A percentile compares a stretch with the other conserved stretches of the same genome.
phyloP scores from a whole-genome alignment of 2,329 filamentous ascomycete genomes.

The Rachicladosporium sp. region DNA sequence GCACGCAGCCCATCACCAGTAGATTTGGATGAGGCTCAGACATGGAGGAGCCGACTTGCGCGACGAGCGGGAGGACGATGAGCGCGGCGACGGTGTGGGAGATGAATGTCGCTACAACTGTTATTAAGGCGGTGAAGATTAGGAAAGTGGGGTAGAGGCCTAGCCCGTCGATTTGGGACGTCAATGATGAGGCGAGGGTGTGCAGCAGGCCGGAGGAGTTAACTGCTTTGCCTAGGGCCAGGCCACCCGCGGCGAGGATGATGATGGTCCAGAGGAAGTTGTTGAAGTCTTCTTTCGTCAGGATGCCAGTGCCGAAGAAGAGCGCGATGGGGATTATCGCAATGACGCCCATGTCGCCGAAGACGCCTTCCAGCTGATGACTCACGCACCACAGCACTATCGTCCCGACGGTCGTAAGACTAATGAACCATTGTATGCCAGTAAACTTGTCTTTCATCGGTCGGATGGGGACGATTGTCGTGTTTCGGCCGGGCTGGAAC shows the following conservation, averaged over 20 bases:
- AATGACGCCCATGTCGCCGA: slow-evolving; percentile 97
- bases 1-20: slow-evolving; percentile 82
- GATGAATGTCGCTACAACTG: slow-evolving; percentile 95
- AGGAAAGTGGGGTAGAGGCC: slow-evolving; percentile 77
- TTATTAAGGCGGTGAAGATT: slow-evolving; percentile 71
- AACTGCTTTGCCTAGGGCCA: slow-evolving; percentile 87
- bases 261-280: slow-evolving; percentile 99
- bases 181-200: slow-evolving; percentile 72
- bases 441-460: slow-evolving; percentile 80
- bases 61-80: slow-evolving; percentile 84
- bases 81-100: slow-evolving; percentile 92
- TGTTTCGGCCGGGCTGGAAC: slow-evolving; percentile 75
- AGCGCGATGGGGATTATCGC: slow-evolving; percentile 91
- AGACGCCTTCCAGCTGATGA: slow-evolving; percentile 74
- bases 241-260: slow-evolving; percentile 85
- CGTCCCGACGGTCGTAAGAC: slow-evolving; percentile 65
- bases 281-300: slow-evolving; percentile 99
- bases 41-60: slow-evolving; percentile 75
- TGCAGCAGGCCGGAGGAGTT: slow-evolving; percentile 85
- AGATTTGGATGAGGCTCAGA: slow-evolving; percentile 83
- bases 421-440: slow-evolving; percentile 87
- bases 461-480: slow-evolving; percentile 81
- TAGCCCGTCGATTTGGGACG: slow-evolving; percentile 58
- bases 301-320: slow-evolving; percentile 91
- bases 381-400: slow-evolving; percentile 87